A percentile compares a stretch with the other conserved stretches of the same genome.
Conservation (phyloP, 805 yeast genomes). For the Ogataea minuta region DNA sequence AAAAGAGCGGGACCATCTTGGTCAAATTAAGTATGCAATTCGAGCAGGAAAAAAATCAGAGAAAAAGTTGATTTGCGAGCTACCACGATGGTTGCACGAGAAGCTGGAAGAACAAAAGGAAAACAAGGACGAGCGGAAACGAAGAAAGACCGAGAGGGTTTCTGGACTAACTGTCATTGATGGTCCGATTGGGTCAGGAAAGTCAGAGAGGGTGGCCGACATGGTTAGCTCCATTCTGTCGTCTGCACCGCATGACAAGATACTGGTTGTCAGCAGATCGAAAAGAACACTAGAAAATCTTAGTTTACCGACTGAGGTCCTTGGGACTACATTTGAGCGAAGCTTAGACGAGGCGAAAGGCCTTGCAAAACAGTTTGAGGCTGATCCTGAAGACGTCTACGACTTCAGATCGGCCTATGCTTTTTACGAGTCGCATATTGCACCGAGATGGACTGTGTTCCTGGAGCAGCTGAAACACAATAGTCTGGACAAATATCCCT, state of each 20-base stretch:
- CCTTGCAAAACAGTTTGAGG: conserved; percentile 30
- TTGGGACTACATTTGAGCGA: neutral
- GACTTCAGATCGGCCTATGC: conserved; percentile 36
- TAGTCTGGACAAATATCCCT: neutral
- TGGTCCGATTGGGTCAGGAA: conserved; percentile 31
- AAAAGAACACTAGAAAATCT: conserved; percentile 13
- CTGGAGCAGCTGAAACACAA: too few species aligned
- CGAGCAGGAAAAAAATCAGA: too few species aligned
- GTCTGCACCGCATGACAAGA: conserved; percentile 27
- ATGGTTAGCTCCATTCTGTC: conserved; percentile 22
- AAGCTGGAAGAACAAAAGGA: too few species aligned
- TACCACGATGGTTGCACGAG: too few species aligned
- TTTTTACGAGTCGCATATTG: conserved; percentile 31
- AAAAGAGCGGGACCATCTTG: too few species aligned
- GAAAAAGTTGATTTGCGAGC: neutral
- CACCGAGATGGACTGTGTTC: conserved; percentile 24
- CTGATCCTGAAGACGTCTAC: conserved; percentile 38
- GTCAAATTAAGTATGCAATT: too few species aligned
- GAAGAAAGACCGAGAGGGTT: neutral
- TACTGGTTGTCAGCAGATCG: conserved; percentile 30
- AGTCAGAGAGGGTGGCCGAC: conserved; percentile 31
- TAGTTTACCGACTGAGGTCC: conserved; percentile 3
- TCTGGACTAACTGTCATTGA: conserved; percentile 21
- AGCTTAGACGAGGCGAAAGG: conserved; percentile 27
- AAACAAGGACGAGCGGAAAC: too few species aligned